These are phyloP conservation scores for Eucalyptus cladocalyx DNA, from an alignment of 345 rosid species.

Conservation along the genomic window DNA sequence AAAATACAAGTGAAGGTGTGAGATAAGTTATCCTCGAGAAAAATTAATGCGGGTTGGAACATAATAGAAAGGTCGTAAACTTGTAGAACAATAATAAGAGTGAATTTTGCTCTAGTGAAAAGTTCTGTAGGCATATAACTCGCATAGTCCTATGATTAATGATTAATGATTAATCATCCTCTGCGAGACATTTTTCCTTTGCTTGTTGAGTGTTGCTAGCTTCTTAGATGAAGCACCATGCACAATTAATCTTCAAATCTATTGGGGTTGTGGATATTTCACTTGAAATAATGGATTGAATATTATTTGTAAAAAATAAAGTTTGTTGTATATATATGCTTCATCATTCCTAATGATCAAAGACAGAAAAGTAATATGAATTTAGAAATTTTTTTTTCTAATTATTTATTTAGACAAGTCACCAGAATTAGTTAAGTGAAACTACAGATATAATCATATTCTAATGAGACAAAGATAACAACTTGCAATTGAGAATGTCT, in stretches of 20 bases:
- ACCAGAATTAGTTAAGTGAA: background rate
- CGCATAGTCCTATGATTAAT: background rate
- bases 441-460: background rate
- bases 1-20: background rate
- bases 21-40: background rate
- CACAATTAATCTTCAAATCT: background rate
- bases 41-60: background rate
- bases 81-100: background rate
- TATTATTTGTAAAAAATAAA: background rate
- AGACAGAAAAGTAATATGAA: background rate
- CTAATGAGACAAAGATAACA: background rate
- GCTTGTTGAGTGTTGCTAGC: background rate
- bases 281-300: background rate
- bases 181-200: background rate
- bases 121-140: background rate
- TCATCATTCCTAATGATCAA: background rate
- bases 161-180: background rate
- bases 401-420: background rate
- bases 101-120: background rate
- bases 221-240: background rate
- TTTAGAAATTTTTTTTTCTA: background rate
- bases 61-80: background rate
- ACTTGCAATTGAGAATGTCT: background rate
- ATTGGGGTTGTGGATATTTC: background rate
- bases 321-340: background rate